phyloP scores from a whole-genome alignment of 306 rosid genomes.

The cucumber (Cucumis sativus) region Cucumber_9930_V3 NC_026660.2:10394501-10395000 shows the following conservation, averaged over 20 bases:
- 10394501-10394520: not conserved
- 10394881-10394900: too few relatives aligned
- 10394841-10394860: not conserved
- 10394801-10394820: not conserved
- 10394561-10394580: not conserved
- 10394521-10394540: not conserved
- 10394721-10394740: not conserved
- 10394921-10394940: too few relatives aligned
- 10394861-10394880: too few relatives aligned
- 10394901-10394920: not conserved
- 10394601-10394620: not conserved
- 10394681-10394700: not conserved
- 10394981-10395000: too few relatives aligned
- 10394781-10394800: not conserved
- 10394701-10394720: not conserved
- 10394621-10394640: too few relatives aligned
- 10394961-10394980: too few relatives aligned
- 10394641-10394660: too few relatives aligned
- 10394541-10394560: not conserved
- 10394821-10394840: not conserved
- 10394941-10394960: too few relatives aligned
- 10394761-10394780: slow-evolving; percentile 1
- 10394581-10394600: not conserved
- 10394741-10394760: slow-evolving; percentile 3
- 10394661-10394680: too few relatives aligned